These are phyloP conservation scores for Tolypocladium tropicale DNA, from an alignment of 2,329 filamentous ascomycete genomes.

Conservation along the genomic window DNA sequence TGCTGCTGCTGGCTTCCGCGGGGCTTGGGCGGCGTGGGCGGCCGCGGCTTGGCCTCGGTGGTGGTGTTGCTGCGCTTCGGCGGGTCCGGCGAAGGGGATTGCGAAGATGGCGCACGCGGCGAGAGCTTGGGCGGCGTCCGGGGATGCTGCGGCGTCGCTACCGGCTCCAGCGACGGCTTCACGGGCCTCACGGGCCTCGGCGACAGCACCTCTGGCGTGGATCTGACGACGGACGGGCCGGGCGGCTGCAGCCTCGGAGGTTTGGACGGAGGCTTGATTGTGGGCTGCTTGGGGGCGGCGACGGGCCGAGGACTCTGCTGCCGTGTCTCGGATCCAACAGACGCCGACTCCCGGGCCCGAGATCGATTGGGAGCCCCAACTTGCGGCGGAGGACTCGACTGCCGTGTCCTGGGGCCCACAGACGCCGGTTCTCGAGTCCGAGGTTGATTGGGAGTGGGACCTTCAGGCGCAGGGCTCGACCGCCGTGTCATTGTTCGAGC, in stretches of 20 bases:
- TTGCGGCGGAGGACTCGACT: background rate
- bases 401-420: background rate
- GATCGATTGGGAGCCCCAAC: constrained; percentile 7
- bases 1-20: constrained; percentile 14
- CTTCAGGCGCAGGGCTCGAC: background rate
- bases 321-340: background rate
- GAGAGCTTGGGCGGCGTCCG: constrained; percentile 12
- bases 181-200: constrained; percentile 21
- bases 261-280: constrained; percentile 5
- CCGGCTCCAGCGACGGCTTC: constrained; percentile 18
- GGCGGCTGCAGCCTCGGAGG: constrained; percentile 9
- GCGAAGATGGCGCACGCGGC: constrained; percentile 8
- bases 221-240: constrained; percentile 9
- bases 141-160: constrained; percentile 15
- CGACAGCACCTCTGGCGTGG: constrained; percentile 16
- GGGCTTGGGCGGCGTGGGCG: constrained; percentile 27
- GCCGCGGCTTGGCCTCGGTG: constrained; percentile 9
- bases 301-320: background rate
- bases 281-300: background rate
- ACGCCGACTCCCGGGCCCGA: constrained; percentile 8
- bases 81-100: constrained; percentile 17
- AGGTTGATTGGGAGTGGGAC: constrained; percentile 6
- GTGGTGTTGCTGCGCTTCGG: constrained; percentile 12
- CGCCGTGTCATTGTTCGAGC: background rate
- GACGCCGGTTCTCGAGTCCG: constrained; percentile 8